Evolutionary conservation across 208 protist genomes (phyloP), one percentile per base, ranked within the genome.

Genomic region (Entamoeba dispar): DNA sequence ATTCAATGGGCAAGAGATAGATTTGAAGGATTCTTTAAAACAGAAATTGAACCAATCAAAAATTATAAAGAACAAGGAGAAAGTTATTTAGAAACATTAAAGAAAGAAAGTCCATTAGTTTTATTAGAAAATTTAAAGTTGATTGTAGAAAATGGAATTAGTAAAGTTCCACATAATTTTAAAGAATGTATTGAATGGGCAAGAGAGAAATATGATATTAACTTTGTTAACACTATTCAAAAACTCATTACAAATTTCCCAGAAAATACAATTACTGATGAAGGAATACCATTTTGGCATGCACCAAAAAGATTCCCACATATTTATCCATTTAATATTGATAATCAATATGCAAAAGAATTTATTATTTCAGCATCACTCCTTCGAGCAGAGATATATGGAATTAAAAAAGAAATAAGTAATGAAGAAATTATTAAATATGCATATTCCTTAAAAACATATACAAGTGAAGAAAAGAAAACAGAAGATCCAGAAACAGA

Each of bases 241-340:
- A 97, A 99, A 95, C 96, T 99, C 38, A 96, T 99, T 49, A 96
- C 97, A 95, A 98, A 98, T 95, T 98, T 99, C 95, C 99, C 99
- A 34, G 93, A 97, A 31, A 98, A 99, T 95, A 5, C 14, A 15
- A 98, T 96, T 31, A 96, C 97, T 49, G 95, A 96, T 61, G 97
- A 97, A 3, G 96, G 96, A 8, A 91, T 55, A 0, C 86, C 94
- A n/a, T 98, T 98, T 92, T 98, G 97, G 97, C 96, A 95, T 91
- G 97, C 96, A 22, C 95, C 96, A 31, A 98, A 98, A 96, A 94
- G 97, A 77, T 94, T 95, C n/a, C 97, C 97, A 17, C 94, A 91
- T 31, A 94, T 96, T 31, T n/a, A 97, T n/a, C 52, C 92, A 55
- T 98, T 98, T 93, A 94, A 97, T 77, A 5, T 86, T 19, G 92